phyloP scores from a whole-genome alignment of 129 eudicot genomes.

The Heracleum sosnowskyi region DNA sequence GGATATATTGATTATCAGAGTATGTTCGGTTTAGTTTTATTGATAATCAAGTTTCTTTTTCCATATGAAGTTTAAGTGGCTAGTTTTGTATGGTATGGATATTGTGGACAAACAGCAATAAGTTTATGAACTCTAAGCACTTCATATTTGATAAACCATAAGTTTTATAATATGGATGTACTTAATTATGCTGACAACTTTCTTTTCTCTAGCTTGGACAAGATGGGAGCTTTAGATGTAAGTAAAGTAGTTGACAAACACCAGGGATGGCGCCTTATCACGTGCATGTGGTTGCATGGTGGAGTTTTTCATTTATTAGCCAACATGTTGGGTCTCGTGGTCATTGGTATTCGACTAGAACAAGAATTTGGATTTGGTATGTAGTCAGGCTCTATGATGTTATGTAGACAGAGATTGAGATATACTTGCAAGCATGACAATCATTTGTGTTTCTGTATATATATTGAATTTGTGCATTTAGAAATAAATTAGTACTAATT shows the following conservation, averaged over 20 bases:
- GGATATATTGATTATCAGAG: background rate
- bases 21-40: background rate
- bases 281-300: constrained; percentile 95
- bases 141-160: background rate
- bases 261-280: constrained; percentile 80
- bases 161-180: background rate
- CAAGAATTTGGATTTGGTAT: constrained; percentile 92
- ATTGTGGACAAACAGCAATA: background rate
- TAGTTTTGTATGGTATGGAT: background rate
- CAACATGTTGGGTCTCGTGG: constrained; percentile 82
- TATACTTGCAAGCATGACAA: background rate
- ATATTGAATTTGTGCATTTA: background rate
- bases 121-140: background rate
- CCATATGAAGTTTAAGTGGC: background rate
- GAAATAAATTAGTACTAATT: background rate
- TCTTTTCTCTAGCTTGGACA: constrained; percentile 45
- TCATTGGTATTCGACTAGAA: constrained; percentile 88
- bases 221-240: constrained; percentile 94
- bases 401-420: background rate
- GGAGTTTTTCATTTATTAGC: constrained; percentile 83
- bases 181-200: background rate
- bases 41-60: background rate
- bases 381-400: constrained; percentile 8
- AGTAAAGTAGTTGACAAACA: constrained; percentile 57
- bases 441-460: background rate